Evolutionary conservation across 306 rosid genomes (phyloP).

Genomic region (Echinosophora koreensis): DNA sequence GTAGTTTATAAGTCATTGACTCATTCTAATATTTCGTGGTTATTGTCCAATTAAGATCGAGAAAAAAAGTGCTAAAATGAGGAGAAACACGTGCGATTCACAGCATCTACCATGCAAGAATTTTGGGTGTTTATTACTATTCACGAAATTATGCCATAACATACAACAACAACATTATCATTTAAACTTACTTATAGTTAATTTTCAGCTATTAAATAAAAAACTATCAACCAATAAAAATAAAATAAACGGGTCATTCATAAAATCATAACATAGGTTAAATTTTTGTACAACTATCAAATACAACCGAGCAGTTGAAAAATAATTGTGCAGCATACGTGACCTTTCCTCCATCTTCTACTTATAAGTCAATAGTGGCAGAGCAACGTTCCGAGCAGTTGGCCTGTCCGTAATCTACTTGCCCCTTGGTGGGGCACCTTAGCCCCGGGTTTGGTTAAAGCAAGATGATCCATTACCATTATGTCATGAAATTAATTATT

Average conservation of each 20-base stretch:
- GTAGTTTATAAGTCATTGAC: not conserved
- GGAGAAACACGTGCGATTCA: conserved; percentile 34
- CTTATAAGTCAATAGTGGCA: too few relatives aligned
- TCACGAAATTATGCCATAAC: not conserved
- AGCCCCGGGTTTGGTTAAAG: conserved; percentile 6
- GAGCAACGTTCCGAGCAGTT: conserved; percentile 21
- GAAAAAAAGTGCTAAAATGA: not conserved
- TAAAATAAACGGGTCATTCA: not conserved
- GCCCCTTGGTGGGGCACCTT: conserved; percentile 43
- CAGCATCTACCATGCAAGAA: conserved; percentile 22
- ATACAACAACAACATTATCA: not conserved
- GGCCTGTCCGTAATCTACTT: conserved; percentile 20
- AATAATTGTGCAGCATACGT: not conserved
- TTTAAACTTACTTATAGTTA: not conserved
- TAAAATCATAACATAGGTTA: not conserved
- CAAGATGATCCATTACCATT: conserved; percentile 33
- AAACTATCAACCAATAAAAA: not conserved
- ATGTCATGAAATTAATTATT: conserved; percentile 42
- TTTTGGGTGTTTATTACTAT: conserved; percentile 8
- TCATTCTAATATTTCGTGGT: conserved; percentile 16
- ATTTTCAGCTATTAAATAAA: not conserved
- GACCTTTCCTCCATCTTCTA: not conserved
- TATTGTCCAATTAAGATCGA: not conserved
- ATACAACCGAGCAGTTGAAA: not conserved
- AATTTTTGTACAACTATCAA: not conserved